phyloP scores from a whole-genome alignment of 78 protist species.

The Creolimax fragrantissima region DNA sequence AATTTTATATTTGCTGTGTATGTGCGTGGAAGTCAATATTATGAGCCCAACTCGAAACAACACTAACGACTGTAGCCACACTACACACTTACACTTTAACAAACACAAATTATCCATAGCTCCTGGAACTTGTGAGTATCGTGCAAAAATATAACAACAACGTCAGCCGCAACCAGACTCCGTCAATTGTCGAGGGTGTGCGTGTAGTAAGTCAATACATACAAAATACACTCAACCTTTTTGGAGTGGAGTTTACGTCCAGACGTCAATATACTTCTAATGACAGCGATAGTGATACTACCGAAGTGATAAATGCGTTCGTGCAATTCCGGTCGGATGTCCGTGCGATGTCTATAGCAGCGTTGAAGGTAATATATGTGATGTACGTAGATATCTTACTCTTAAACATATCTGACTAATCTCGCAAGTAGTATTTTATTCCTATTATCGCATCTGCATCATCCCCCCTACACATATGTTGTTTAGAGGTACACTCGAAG shows the following conservation, averaged over 20 bases:
- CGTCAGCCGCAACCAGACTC: background rate
- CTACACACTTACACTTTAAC: background rate
- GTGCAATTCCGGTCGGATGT: background rate
- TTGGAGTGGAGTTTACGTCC: background rate
- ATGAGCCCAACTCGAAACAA: background rate
- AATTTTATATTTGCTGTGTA: background rate
- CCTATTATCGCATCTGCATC: no score
- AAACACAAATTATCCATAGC: background rate
- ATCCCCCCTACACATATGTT: no score
- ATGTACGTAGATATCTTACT: no score
- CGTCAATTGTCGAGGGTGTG: background rate
- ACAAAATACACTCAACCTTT: background rate
- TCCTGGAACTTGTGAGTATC: background rate
- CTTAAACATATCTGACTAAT: no score
- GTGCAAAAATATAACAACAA: background rate
- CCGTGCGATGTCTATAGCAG: background rate
- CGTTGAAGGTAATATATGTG: no score
- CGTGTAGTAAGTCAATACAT: background rate
- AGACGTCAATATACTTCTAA: background rate
- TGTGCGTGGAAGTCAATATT: background rate
- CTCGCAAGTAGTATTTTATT: no score
- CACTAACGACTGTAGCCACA: background rate
- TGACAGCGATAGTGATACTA: background rate
- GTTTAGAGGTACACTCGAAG: no score
- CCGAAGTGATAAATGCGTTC: background rate